phyloP scores from a whole-genome alignment of 371 early-diverging fungal genomes.

The Mortierella polycephala region DNA sequence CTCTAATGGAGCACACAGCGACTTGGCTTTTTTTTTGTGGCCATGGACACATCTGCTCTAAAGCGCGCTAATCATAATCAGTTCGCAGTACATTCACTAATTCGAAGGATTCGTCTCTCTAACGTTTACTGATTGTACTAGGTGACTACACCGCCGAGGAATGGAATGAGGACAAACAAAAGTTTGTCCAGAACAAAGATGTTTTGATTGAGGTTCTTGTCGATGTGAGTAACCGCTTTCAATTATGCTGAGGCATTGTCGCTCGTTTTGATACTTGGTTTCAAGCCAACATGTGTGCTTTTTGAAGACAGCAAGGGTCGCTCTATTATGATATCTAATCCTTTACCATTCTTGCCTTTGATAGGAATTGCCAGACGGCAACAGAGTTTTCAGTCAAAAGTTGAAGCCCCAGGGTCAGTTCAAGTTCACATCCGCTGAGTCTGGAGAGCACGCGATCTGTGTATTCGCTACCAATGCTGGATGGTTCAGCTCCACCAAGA shows the following conservation, averaged over 20 bases:
- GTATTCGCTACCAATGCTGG: slow-evolving; percentile 67
- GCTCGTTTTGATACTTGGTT: too few relatives aligned
- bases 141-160: slow-evolving; percentile 87
- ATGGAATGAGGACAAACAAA: slow-evolving; percentile 71
- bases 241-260: not conserved
- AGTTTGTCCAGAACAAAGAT: slow-evolving; percentile 81
- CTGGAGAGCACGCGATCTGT: slow-evolving; percentile 93
- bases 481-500: slow-evolving; percentile 61
- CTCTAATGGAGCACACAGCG: too few relatives aligned
- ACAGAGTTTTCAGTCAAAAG: slow-evolving; percentile 78
- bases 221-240: slow-evolving; percentile 11
- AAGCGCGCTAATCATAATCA: too few relatives aligned
- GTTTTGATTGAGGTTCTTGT: slow-evolving; percentile 79
- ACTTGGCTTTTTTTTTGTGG: too few relatives aligned
- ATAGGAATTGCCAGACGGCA: slow-evolving; percentile 68
- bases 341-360: not conserved
- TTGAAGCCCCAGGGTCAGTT: slow-evolving; percentile 81
- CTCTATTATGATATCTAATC: not conserved
- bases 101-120: too few relatives aligned
- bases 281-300: too few relatives aligned
- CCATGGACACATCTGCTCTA: too few relatives aligned
- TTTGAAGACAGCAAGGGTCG: not conserved
- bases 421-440: slow-evolving; percentile 86
- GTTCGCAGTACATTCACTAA: too few relatives aligned
- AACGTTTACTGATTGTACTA: slow-evolving; percentile 35